These are phyloP conservation scores for Ceratocystis diversiconidia DNA, from an alignment of 2,329 filamentous ascomycete species.

Conservation along the genomic window DNA sequence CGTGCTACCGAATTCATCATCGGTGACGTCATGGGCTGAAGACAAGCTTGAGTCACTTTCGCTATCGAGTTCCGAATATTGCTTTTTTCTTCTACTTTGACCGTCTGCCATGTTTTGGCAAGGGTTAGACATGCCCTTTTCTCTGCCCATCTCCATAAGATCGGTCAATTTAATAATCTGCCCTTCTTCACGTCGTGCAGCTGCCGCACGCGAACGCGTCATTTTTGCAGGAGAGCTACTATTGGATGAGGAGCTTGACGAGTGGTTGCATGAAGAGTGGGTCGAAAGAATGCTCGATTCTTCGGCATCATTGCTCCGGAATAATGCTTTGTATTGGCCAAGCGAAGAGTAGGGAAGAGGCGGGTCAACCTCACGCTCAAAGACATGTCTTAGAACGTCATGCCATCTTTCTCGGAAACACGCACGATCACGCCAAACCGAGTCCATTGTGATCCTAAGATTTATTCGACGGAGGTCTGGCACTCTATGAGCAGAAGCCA, in stretches of 20 bases:
- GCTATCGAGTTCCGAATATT: not conserved
- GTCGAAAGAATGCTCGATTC: not conserved
- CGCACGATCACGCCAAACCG: slow-evolving; percentile 69
- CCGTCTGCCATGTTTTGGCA: not conserved
- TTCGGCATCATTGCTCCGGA: not conserved
- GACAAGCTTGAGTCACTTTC: slow-evolving; percentile 1
- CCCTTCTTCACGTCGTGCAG: not conserved
- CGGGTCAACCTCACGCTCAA: slow-evolving; percentile 36
- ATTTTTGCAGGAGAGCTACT: not conserved
- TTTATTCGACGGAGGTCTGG: slow-evolving; percentile 53
- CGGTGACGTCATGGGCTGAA: not conserved
- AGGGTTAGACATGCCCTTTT: not conserved
- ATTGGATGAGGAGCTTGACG: not conserved
- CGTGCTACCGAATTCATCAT: not conserved
- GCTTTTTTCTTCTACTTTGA: not conserved
- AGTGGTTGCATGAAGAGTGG: too few species aligned
- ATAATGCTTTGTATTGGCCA: slow-evolving; percentile 6
- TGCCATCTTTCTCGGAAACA: slow-evolving; percentile 69
- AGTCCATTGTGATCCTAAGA: slow-evolving; percentile 64
- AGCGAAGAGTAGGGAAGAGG: slow-evolving; percentile 24
- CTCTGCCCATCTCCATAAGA: not conserved
- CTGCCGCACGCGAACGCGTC: not conserved
- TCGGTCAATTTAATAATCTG: not conserved
- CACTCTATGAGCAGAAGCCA: slow-evolving; percentile 53
- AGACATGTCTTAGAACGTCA: slow-evolving; percentile 52